These are phyloP conservation scores for Pseudozyma hubeiensis DNA, from an alignment of 1,284 basidiomycete species.

Conservation along the genomic window DNA sequence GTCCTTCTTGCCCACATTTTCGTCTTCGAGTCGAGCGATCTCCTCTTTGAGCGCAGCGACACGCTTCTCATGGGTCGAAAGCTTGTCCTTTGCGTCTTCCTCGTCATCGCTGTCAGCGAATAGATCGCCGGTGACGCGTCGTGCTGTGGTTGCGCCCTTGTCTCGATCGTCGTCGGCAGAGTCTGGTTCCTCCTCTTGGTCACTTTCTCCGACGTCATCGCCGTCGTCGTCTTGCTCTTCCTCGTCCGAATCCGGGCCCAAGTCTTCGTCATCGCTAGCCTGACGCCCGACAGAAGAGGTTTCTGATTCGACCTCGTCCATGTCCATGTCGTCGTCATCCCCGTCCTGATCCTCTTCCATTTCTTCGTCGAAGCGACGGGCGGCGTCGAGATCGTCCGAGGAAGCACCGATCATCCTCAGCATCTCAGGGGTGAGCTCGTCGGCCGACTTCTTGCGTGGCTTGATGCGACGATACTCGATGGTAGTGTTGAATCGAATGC, in stretches of 20 bases:
- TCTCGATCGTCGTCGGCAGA: conserved; percentile 60
- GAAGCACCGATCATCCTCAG: conserved; percentile 35
- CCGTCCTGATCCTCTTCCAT: conserved; percentile 32
- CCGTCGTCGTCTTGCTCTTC: conserved; percentile 59
- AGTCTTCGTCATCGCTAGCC: conserved; percentile 53
- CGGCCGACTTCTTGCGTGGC: conserved; percentile 46
- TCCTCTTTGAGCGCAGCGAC: conserved; percentile 72
- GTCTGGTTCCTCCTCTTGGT: conserved; percentile 52
- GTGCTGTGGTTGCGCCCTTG: conserved; percentile 69
- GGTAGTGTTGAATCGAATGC: conserved; percentile 80
- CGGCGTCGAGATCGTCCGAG: conserved; percentile 21
- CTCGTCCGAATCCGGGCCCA: conserved; percentile 43
- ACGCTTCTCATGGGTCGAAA: conserved; percentile 73
- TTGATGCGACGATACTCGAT: conserved; percentile 78
- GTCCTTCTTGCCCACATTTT: conserved; percentile 76
- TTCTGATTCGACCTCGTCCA: conserved; percentile 53
- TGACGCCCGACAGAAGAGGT: conserved; percentile 37
- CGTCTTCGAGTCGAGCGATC: conserved; percentile 72
- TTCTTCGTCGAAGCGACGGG: conserved; percentile 33
- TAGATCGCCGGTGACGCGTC: conserved; percentile 72
- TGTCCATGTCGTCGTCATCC: conserved; percentile 69
- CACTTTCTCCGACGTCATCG: conserved; percentile 40
- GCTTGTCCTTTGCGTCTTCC: conserved; percentile 48
- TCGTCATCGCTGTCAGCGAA: conserved; percentile 73
- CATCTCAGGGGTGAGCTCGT: conserved; percentile 44